A percentile compares a stretch with the other conserved stretches of the same genome.
Conservation (phyloP, 495 filamentous ascomycete species). For the Cudoniella acicularis region DNA sequence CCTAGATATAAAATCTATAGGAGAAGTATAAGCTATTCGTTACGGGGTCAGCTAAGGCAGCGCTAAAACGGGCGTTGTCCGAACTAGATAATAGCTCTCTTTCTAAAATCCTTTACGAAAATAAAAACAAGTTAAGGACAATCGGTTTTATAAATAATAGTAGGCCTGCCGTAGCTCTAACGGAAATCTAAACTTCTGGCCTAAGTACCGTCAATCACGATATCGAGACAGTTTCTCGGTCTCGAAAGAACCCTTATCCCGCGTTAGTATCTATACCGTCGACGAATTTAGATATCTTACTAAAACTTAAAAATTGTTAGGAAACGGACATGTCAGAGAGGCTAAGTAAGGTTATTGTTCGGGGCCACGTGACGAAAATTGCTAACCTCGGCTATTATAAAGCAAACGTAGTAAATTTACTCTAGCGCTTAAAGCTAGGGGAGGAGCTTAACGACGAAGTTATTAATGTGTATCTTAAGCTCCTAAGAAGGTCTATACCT, state of each 20-base stretch:
- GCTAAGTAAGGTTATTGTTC: slow-evolving; percentile 7
- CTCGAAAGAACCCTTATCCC: too few relatives aligned
- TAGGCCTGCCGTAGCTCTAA: not conserved
- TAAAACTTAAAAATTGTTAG: not conserved
- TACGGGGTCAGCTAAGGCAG: not conserved
- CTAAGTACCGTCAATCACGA: not conserved
- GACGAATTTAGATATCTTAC: not conserved
- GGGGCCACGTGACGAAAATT: not conserved
- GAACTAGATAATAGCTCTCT: slow-evolving; percentile 4
- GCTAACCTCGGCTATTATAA: not conserved
- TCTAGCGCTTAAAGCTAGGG: slow-evolving; percentile 4
- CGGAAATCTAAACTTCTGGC: not conserved
- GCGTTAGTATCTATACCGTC: too few relatives aligned
- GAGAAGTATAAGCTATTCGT: slow-evolving; percentile 12
- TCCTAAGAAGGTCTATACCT: not conserved
- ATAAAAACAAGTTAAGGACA: slow-evolving; percentile 1
- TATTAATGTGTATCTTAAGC: slow-evolving; percentile 8
- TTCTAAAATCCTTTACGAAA: slow-evolving; percentile 7
- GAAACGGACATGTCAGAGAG: slow-evolving; percentile 2
- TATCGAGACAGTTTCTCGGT: not conserved
- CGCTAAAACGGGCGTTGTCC: not conserved
- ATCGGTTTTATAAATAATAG: not conserved
- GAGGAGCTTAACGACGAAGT: slow-evolving; percentile 7
- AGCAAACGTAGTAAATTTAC: not conserved
- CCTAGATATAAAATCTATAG: slow-evolving; percentile 10